These are phyloP conservation scores for Aureobasidium sp. DNA, from an alignment of 2,329 filamentous ascomycete genomes.

Conservation along the genomic window DNA sequence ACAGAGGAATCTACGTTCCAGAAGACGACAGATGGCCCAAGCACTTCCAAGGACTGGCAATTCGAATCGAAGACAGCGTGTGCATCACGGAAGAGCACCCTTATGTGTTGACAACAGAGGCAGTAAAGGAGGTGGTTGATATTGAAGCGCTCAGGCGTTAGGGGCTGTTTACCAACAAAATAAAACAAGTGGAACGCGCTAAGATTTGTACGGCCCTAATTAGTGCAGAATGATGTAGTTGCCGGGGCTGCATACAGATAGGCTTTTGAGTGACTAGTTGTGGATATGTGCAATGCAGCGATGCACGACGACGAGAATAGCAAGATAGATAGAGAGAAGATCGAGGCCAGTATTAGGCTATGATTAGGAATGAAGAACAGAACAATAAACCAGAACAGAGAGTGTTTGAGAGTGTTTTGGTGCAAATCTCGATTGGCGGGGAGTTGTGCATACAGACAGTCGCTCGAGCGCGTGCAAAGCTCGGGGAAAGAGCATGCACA, in stretches of 20 bases:
- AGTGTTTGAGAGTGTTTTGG: neutral
- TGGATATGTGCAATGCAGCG: conserved; percentile 1
- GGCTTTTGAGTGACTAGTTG: neutral
- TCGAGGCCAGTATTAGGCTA: neutral
- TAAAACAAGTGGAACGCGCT: conserved; percentile 11
- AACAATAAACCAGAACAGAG: neutral
- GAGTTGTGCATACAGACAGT: conserved; percentile 6
- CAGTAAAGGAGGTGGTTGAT: conserved; percentile 76
- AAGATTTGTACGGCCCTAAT: conserved; percentile 2
- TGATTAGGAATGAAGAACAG: neutral
- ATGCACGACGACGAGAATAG: neutral
- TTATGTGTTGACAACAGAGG: conserved; percentile 75
- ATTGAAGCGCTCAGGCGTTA: conserved; percentile 61
- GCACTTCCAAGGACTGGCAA: conserved; percentile 78
- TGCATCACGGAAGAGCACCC: conserved; percentile 73
- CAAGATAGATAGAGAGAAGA: neutral
- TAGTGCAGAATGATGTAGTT: conserved; percentile 12
- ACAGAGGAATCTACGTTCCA: conserved; percentile 75
- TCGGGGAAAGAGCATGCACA: conserved; percentile 11
- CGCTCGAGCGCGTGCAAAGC: conserved; percentile 3
- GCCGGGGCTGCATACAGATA: conserved; percentile 2
- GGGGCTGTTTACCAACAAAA: conserved; percentile 11
- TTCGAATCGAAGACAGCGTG: conserved; percentile 91
- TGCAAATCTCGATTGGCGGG: neutral
- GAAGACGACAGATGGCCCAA: conserved; percentile 70